Evolutionary conservation across 164 flowering plant species (phyloP).

Genomic region (Taxillus chinensis): DNA sequence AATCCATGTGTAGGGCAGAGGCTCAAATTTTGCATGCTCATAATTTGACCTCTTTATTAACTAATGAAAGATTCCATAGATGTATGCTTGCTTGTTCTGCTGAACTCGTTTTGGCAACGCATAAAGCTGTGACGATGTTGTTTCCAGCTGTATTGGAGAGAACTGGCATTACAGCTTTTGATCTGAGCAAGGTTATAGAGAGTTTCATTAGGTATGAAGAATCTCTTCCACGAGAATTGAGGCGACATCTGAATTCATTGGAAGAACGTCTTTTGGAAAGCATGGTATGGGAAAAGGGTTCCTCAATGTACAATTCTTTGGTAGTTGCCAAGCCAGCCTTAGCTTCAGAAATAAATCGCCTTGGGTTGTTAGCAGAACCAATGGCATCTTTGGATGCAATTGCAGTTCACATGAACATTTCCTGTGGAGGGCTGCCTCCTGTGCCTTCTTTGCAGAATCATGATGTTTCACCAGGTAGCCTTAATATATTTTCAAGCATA

Average conservation of each 20-base stretch:
- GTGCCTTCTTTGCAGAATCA: slow-evolving; percentile 44
- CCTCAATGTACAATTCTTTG: slow-evolving; percentile 95
- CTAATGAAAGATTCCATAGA: slow-evolving; percentile 96
- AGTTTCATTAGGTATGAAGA: slow-evolving; percentile 96
- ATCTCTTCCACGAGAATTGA: slow-evolving; percentile 87
- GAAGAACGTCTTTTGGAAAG: slow-evolving; percentile 94
- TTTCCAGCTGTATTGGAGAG: slow-evolving; percentile 94
- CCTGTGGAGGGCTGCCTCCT: slow-evolving; percentile 49
- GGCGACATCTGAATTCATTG: slow-evolving; percentile 83
- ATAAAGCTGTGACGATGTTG: slow-evolving; percentile 88
- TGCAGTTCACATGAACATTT: slow-evolving; percentile 54
- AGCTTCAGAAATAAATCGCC: slow-evolving; percentile 65
- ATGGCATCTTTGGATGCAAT: slow-evolving; percentile 97
- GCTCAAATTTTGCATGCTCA: slow-evolving; percentile 59
- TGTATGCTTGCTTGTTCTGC: slow-evolving; percentile 99
- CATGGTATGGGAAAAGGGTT: slow-evolving; percentile 98
- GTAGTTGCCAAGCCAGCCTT: slow-evolving; percentile 74
- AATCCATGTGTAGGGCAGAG: slow-evolving; percentile 91
- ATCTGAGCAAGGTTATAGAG: slow-evolving; percentile 98
- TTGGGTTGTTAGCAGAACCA: slow-evolving; percentile 86
- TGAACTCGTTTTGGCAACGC: slow-evolving; percentile 89
- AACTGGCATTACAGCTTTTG: slow-evolving; percentile 97
- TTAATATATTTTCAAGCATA: not conserved
- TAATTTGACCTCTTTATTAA: slow-evolving; percentile 78
- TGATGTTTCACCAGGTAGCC: slow-evolving; percentile 46